These are phyloP conservation scores for Podaxis sp. DNA, from an alignment of 768 basidiomycete species.

Conservation along the genomic window DNA sequence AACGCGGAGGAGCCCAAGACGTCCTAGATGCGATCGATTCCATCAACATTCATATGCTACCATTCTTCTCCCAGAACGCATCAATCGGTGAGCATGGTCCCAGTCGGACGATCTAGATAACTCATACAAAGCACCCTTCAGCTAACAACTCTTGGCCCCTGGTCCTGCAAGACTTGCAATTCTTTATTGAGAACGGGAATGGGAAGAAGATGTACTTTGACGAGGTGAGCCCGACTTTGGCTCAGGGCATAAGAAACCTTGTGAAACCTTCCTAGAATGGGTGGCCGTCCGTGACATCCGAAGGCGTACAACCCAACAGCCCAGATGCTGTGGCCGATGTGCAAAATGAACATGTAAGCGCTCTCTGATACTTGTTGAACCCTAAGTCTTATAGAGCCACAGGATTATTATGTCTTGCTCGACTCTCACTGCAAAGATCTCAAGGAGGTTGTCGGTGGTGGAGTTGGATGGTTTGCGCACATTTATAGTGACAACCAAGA, in stretches of 20 bases:
- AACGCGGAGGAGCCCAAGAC: constrained; percentile 48
- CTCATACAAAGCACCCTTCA: constrained; percentile 9
- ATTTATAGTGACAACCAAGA: constrained; percentile 55
- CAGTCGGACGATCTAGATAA: not conserved
- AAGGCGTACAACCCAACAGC: constrained; percentile 55
- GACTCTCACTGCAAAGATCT: constrained; percentile 53
- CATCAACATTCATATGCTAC: constrained; percentile 60
- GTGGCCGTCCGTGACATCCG: constrained; percentile 60
- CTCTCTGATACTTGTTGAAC: not conserved
- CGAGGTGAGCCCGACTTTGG: constrained; percentile 37
- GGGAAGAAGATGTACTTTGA: constrained; percentile 67
- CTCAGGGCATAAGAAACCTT: not conserved
- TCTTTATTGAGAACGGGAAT: constrained; percentile 52
- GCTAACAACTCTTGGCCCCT: constrained; percentile 53
- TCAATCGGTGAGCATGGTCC: constrained; percentile 37
- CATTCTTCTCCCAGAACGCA: constrained; percentile 50
- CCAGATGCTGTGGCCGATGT: constrained; percentile 47
- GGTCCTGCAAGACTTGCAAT: constrained; percentile 49
- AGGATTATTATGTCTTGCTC: constrained; percentile 54
- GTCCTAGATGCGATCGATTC: constrained; percentile 52
- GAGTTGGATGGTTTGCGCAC: constrained; percentile 68
- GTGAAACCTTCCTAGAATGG: constrained; percentile 44
- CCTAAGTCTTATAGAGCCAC: not conserved
- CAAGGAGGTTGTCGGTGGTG: constrained; percentile 49
- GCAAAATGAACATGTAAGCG: constrained; percentile 44